Conservation (phyloP, 257 asterid genomes). For the Agastache rugosa region DNA sequence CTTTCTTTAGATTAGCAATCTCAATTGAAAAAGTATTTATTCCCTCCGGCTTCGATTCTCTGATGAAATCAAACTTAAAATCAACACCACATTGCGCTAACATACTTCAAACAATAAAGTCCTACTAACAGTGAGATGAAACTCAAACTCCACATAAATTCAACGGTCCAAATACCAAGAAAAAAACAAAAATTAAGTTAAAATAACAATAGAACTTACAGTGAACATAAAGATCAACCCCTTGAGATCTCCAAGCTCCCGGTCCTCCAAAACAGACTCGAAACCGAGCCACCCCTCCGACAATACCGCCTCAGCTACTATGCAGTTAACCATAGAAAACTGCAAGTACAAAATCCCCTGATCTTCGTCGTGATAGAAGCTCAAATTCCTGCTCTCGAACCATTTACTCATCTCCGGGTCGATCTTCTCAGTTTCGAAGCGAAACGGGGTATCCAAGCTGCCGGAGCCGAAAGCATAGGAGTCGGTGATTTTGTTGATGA, state of each 20-base stretch:
- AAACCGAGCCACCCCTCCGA: conserved; percentile 46
- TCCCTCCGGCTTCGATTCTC: neutral
- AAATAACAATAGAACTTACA: conserved; percentile 55
- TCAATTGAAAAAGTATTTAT: neutral
- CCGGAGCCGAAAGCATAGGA: conserved; percentile 83
- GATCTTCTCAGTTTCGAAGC: conserved; percentile 45
- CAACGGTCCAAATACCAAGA: neutral
- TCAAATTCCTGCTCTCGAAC: conserved; percentile 71
- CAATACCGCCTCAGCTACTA: conserved; percentile 40
- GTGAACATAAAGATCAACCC: conserved; percentile 93
- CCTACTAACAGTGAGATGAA: conserved; percentile 16
- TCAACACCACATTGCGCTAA: conserved; percentile 6
- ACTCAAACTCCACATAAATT: conserved; percentile 19
- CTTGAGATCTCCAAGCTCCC: conserved; percentile 78
- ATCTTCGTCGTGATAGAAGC: conserved; percentile 65
- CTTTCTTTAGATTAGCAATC: neutral
- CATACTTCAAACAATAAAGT: conserved; percentile 1
- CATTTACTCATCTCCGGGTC: conserved; percentile 59
- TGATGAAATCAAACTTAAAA: conserved; percentile 1
- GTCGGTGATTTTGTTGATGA: conserved; percentile 81
- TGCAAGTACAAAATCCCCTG: conserved; percentile 81
- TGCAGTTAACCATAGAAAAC: conserved; percentile 53
- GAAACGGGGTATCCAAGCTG: conserved; percentile 57
- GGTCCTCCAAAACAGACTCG: conserved; percentile 62
- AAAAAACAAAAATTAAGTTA: neutral